phyloP scores from a whole-genome alignment of 495 filamentous ascomycete genomes.

The Astrothelium macrocarpum region DNA sequence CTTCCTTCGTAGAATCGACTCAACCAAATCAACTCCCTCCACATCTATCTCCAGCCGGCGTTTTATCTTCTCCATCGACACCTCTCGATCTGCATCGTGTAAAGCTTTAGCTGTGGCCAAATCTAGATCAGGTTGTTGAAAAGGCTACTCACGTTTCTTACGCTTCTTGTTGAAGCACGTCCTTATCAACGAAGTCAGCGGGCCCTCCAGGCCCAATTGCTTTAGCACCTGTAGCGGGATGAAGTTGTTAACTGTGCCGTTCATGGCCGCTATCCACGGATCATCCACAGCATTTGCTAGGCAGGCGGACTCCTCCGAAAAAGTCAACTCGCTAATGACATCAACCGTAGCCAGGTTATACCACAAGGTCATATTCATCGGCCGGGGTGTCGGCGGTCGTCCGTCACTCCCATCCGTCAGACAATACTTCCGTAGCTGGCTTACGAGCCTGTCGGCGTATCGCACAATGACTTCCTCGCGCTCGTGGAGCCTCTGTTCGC shows the following conservation, averaged over 20 bases:
- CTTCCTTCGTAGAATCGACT: background rate
- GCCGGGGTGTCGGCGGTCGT: background rate
- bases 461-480: constrained; percentile 2
- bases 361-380: constrained; percentile 4
- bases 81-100: constrained; percentile 2
- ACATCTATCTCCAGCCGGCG: constrained; percentile 1
- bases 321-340: constrained; percentile 3
- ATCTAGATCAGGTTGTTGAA: background rate
- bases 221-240: background rate
- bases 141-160: background rate
- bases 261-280: background rate
- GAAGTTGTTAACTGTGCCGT: constrained; percentile 2
- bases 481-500: constrained; percentile 1
- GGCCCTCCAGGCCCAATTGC: background rate
- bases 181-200: background rate
- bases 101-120: background rate
- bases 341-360: constrained; percentile 3
- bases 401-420: background rate
- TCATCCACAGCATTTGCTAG: background rate
- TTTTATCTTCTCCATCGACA: constrained; percentile 3
- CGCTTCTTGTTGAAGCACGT: background rate
- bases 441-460: constrained; percentile 2
- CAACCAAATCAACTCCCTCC: constrained; percentile 1
- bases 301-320: background rate
- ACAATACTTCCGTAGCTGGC: background rate